phyloP scores from a whole-genome alignment of 179 eudicot species.

The Vitellaria paradoxa region DNA sequence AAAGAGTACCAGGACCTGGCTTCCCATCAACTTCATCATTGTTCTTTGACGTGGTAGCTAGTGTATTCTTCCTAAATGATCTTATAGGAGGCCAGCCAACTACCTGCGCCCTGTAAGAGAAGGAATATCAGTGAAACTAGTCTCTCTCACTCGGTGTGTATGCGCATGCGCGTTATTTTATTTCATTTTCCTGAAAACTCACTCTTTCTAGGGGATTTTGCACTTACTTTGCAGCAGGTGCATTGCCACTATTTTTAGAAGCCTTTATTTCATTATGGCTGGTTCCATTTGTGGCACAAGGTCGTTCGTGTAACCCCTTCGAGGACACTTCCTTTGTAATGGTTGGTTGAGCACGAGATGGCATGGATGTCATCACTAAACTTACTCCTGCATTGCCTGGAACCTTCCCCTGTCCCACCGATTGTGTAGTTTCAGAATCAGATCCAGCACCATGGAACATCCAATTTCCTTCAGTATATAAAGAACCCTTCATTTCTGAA shows the following conservation, averaged over 20 bases:
- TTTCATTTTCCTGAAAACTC: background rate
- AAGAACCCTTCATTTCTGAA: background rate
- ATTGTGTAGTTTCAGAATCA: slow-evolving; percentile 36
- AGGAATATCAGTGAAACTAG: background rate
- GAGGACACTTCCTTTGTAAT: slow-evolving; percentile 31
- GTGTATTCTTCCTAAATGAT: slow-evolving; percentile 69
- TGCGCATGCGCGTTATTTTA: too few species aligned
- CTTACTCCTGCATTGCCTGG: slow-evolving; percentile 28
- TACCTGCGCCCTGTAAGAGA: slow-evolving; percentile 74
- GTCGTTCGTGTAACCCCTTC: slow-evolving; percentile 35
- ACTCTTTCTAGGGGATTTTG: background rate
- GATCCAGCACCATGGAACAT: slow-evolving; percentile 36
- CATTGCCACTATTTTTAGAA: slow-evolving; percentile 40
- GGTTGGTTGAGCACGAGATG: slow-evolving; percentile 32
- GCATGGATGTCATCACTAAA: slow-evolving; percentile 28
- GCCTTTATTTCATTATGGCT: slow-evolving; percentile 17
- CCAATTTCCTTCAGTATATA: slow-evolving; percentile 43
- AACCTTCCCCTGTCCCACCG: slow-evolving; percentile 38
- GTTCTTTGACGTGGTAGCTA: slow-evolving; percentile 65
- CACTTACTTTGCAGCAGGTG: slow-evolving; percentile 89
- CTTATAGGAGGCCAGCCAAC: slow-evolving; percentile 98
- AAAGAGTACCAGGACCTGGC: slow-evolving; percentile 50
- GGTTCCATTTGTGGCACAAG: slow-evolving; percentile 20
- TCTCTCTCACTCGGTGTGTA: background rate
- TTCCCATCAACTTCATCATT: slow-evolving; percentile 56